These are phyloP conservation scores for Solanum infundibuliforme DNA, from an alignment of 257 asterid species.

Conservation along the genomic window DNA sequence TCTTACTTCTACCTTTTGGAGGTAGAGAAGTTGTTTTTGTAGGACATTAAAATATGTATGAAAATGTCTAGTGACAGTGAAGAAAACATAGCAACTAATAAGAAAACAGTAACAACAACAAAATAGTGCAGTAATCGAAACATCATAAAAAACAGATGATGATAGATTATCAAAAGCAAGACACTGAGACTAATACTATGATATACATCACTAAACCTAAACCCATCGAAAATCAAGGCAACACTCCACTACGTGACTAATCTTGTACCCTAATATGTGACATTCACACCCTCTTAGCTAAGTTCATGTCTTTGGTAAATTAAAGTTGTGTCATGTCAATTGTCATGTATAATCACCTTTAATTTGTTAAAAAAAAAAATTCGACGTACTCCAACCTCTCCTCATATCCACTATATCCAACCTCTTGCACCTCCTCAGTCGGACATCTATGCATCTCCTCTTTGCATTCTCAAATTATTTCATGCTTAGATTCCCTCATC, in stretches of 20 bases:
- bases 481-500: too few species aligned
- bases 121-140: too few species aligned
- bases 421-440: background rate
- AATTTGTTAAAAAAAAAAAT: too few species aligned
- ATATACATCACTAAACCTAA: background rate
- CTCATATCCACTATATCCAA: background rate
- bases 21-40: fast-evolving
- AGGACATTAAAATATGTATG: background rate
- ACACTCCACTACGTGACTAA: background rate
- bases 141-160: too few species aligned
- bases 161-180: background rate
- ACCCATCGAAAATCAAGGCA: background rate
- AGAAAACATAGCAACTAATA: too few species aligned
- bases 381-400: background rate
- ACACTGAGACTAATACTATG: background rate
- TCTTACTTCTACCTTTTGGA: fast-evolving
- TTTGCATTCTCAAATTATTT: background rate
- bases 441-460: background rate
- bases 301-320: background rate
- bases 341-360: too few species aligned
- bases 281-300: background rate
- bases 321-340: background rate
- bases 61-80: too few species aligned
- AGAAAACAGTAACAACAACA: too few species aligned
- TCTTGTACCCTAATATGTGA: background rate